Evolutionary conservation across 2,329 filamentous ascomycete species (phyloP).

Genomic region (Phyllosticta ampelicida): DNA sequence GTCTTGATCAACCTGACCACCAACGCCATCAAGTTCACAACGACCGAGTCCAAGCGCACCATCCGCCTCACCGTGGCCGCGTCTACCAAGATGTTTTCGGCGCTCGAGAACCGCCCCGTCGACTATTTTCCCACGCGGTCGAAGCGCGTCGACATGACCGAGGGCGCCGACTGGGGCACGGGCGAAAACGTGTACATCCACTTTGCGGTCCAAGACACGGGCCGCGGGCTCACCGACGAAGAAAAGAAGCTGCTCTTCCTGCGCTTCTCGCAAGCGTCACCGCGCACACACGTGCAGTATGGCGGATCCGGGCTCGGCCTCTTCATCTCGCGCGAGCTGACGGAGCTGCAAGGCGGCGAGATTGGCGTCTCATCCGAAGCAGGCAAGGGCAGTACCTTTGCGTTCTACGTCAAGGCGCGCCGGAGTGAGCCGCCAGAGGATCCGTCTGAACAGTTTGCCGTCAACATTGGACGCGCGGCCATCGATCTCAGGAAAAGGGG

Average conservation of each 20-base stretch:
- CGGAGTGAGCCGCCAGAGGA: conserved; percentile 37
- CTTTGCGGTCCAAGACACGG: conserved; percentile 68
- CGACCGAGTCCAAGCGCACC: conserved; percentile 47
- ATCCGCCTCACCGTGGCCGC: conserved; percentile 58
- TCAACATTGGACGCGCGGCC: conserved; percentile 18
- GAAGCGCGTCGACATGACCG: conserved; percentile 35
- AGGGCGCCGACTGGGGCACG: conserved; percentile 56
- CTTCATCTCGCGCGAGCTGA: conserved; percentile 70
- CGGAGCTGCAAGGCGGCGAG: conserved; percentile 68
- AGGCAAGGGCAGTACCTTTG: conserved; percentile 62
- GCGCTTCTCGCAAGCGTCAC: conserved; percentile 67
- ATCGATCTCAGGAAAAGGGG: conserved; percentile 22
- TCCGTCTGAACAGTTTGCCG: conserved; percentile 18
- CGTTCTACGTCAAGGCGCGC: conserved; percentile 63
- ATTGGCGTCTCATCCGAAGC: conserved; percentile 62
- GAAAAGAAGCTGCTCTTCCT: conserved; percentile 69
- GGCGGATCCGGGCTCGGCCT: conserved; percentile 69
- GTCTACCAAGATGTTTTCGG: conserved; percentile 44
- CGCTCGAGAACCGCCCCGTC: conserved; percentile 35
- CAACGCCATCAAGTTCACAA: conserved; percentile 76
- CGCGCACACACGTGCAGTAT: conserved; percentile 66
- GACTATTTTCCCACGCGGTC: conserved; percentile 51
- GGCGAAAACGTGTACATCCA: conserved; percentile 57
- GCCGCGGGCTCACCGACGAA: conserved; percentile 58
- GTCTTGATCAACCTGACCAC: conserved; percentile 72